Evolutionary conservation across 106 monocot genomes (phyloP).

Genomic region (Acorus gramineus): DNA sequence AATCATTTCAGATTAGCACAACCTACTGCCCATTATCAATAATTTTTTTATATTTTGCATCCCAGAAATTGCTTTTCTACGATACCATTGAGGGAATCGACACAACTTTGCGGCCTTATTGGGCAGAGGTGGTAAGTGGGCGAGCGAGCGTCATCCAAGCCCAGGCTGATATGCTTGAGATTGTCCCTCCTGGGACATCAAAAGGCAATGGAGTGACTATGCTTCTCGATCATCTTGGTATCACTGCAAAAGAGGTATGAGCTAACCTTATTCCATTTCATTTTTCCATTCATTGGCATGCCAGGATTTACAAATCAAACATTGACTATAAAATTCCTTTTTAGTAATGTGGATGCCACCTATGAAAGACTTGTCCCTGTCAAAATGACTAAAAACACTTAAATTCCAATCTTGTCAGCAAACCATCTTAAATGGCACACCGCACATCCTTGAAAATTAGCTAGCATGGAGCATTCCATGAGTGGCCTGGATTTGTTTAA

Average conservation of each 20-base stretch:
- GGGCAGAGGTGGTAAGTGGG: conserved; percentile 49
- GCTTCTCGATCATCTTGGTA: conserved; percentile 67
- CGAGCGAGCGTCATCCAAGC: conserved; percentile 69
- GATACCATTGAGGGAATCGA: conserved; percentile 63
- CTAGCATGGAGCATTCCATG: no score
- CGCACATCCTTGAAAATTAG: no score
- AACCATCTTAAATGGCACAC: no score
- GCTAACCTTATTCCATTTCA: not conserved
- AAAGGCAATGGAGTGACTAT: conserved; percentile 67
- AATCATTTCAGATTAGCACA: no score
- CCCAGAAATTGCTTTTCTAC: conserved; percentile 67
- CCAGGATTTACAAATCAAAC: not conserved
- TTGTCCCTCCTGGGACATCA: conserved; percentile 63
- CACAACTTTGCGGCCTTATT: conserved; percentile 56
- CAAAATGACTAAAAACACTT: no score
- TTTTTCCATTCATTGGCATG: not conserved
- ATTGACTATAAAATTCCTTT: not conserved
- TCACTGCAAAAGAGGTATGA: conserved; percentile 57
- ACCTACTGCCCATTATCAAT: no score
- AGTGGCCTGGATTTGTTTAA: no score
- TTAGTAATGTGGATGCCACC: no score
- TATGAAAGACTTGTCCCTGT: no score
- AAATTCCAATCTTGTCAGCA: no score
- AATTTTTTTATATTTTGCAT: no score
- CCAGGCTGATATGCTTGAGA: conserved; percentile 75